Evolutionary conservation across 257 asterid genomes (phyloP).

Genomic region (Solanum commersonii): DNA sequence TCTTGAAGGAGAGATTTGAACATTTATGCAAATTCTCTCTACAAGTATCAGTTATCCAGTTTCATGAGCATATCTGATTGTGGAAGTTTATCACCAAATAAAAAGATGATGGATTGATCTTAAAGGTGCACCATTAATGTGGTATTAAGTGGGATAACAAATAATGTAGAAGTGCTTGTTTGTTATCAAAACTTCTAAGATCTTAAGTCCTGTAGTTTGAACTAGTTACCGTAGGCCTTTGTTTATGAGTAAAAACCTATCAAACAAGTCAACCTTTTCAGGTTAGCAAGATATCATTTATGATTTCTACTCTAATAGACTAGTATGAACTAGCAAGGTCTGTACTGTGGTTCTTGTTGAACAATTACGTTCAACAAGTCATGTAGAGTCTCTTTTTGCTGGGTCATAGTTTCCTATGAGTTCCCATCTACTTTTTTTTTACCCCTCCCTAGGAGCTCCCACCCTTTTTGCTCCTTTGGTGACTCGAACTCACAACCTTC

Average conservation of each 20-base stretch:
- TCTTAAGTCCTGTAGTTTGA: background rate
- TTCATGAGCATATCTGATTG: background rate
- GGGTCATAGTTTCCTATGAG: background rate
- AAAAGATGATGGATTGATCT: background rate
- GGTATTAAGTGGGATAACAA: background rate
- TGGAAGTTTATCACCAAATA: background rate
- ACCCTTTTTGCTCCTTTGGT: no score
- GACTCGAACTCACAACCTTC: no score
- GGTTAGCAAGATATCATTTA: background rate
- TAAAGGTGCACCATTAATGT: background rate
- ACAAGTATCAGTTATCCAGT: background rate
- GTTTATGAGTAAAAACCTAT: background rate
- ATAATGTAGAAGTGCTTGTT: background rate
- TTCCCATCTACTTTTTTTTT: background rate
- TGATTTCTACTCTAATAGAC: background rate
- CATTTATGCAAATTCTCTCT: background rate
- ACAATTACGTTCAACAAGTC: background rate
- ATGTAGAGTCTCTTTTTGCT: background rate
- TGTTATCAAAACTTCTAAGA: background rate
- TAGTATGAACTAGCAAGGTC: background rate
- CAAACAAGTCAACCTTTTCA: background rate
- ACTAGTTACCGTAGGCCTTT: background rate
- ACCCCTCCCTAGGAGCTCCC: no score
- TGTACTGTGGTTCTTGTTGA: background rate
- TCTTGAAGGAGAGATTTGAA: background rate